Evolutionary conservation across 148 eudicot genomes (phyloP).

Genomic region (Fagopyrum tataricum): DNA sequence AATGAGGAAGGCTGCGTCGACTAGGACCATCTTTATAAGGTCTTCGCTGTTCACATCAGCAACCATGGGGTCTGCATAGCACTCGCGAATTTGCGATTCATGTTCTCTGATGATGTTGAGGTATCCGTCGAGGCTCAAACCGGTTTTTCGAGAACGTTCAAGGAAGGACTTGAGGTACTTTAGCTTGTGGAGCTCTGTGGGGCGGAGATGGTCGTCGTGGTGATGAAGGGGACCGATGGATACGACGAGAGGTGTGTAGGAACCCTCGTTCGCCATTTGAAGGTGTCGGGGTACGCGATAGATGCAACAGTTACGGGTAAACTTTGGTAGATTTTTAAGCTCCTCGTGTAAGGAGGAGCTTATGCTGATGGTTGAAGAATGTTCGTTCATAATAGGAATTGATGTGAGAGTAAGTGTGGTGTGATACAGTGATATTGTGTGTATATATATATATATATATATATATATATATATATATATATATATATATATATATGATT

Average conservation of each 20-base stretch:
- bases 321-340: neutral
- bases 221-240: conserved; percentile 23
- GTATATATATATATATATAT: no score
- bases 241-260: conserved; percentile 13
- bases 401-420: neutral
- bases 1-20: conserved; percentile 20
- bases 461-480: no score
- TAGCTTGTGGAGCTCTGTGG: conserved; percentile 12
- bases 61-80: conserved; percentile 14
- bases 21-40: conserved; percentile 17
- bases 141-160: neutral
- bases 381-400: neutral
- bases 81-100: neutral
- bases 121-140: neutral
- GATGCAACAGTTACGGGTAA: conserved; percentile 12
- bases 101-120: neutral
- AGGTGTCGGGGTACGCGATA: conserved; percentile 18
- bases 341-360: neutral
- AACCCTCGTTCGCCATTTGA: conserved; percentile 7
- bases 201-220: neutral
- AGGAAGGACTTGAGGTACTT: conserved; percentile 15
- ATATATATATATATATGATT: no score
- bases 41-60: neutral
- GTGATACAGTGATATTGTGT: neutral
- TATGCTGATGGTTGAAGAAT: neutral